phyloP scores from a whole-genome alignment of 768 basidiomycete species.

The Mycena haematopus region DNA sequence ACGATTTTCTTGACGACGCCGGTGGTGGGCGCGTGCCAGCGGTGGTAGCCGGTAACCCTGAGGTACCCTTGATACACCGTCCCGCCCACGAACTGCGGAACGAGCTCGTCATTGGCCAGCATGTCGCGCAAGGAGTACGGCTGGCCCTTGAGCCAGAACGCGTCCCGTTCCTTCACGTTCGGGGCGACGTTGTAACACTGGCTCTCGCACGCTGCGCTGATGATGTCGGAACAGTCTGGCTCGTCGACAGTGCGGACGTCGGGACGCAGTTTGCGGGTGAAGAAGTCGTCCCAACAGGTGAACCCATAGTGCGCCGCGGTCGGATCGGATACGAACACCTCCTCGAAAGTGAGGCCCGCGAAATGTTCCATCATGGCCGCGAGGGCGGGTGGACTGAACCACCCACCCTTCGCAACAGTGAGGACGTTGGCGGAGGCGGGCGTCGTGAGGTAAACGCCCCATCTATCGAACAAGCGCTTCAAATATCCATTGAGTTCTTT shows the following conservation, averaged over 20 bases:
- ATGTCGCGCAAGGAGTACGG: constrained; percentile 56
- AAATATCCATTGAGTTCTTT: not conserved
- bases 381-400: constrained; percentile 3
- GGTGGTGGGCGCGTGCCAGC: constrained; percentile 57
- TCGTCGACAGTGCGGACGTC: constrained; percentile 43
- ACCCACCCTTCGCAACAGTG: not conserved
- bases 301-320: constrained; percentile 43
- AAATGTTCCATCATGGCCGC: not conserved
- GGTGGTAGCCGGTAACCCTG: constrained; percentile 52
- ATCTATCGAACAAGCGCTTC: not conserved
- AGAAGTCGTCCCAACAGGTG: constrained; percentile 51
- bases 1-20: constrained; percentile 40
- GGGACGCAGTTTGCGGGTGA: constrained; percentile 43
- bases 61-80: constrained; percentile 55
- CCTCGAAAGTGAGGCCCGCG: constrained; percentile 16
- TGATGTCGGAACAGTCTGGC: constrained; percentile 33
- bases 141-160: constrained; percentile 58
- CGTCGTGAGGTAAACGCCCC: not conserved
- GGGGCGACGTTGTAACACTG: constrained; percentile 42
- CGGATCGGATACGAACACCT: constrained; percentile 35
- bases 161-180: constrained; percentile 43
- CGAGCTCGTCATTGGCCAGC: constrained; percentile 43
- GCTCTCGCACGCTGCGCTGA: constrained; percentile 54
- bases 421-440: constrained; percentile 7
- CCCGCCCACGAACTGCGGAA: constrained; percentile 49